Conservation (phyloP, 140 eudicot genomes). For the Cichorium intybus region DNA sequence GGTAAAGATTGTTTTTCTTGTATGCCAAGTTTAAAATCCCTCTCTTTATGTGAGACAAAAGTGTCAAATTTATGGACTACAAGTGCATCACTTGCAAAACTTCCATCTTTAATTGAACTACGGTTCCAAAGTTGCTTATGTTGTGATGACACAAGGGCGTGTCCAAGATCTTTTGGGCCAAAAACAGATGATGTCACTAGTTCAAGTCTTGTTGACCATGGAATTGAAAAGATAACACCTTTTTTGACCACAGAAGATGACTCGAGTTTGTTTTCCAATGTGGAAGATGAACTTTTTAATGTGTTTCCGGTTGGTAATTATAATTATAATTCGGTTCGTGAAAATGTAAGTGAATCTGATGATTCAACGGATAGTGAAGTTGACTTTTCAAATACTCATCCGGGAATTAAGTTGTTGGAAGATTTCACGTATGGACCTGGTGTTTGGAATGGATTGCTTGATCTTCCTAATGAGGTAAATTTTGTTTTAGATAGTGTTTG, state of each 20-base stretch:
- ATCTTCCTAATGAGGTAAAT: constrained; percentile 62
- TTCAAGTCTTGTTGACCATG: constrained; percentile 29
- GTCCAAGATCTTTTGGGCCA: constrained; percentile 44
- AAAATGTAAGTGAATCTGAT: constrained; percentile 35
- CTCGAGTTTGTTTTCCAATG: constrained; percentile 15
- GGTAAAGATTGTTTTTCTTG: constrained; percentile 78
- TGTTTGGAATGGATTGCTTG: constrained; percentile 52
- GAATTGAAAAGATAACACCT: constrained; percentile 24
- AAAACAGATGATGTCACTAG: constrained; percentile 20
- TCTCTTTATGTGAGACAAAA: constrained; percentile 86
- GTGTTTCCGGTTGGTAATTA: constrained; percentile 25
- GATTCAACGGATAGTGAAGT: constrained; percentile 72
- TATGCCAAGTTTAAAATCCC: constrained; percentile 75
- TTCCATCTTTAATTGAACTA: constrained; percentile 68
- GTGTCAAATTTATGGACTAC: constrained; percentile 88
- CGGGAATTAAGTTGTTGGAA: constrained; percentile 30
- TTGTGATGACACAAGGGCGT: constrained; percentile 37
- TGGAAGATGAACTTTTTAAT: constrained; percentile 40
- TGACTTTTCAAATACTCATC: constrained; percentile 52
- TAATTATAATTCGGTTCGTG: constrained; percentile 40
- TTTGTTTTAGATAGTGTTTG: background rate
- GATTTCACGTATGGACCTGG: constrained; percentile 46
- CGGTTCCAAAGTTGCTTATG: constrained; percentile 79
- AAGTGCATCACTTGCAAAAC: constrained; percentile 67
- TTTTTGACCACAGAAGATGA: constrained; percentile 26